Evolutionary conservation across 2,329 filamentous ascomycete species (phyloP).

Genomic region (Neonectria punicea): DNA sequence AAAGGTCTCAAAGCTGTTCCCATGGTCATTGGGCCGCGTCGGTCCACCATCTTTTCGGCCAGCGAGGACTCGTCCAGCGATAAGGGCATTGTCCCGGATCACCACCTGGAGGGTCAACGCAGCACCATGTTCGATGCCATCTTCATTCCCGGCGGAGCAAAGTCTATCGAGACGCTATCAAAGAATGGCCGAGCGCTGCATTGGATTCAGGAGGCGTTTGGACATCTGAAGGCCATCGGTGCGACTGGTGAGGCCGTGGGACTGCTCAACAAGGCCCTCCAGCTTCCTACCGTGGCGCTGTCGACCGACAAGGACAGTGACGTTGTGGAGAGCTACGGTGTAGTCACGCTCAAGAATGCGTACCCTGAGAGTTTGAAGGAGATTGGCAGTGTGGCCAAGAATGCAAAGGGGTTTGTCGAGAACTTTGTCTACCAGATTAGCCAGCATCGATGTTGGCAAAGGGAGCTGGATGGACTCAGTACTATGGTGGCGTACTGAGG

Average conservation of each 20-base stretch:
- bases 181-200: constrained; percentile 79
- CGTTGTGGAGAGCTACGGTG: constrained; percentile 76
- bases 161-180: constrained; percentile 69
- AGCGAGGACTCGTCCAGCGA: constrained; percentile 63
- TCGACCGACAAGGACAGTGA: constrained; percentile 53
- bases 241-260: constrained; percentile 78
- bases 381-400: constrained; percentile 71
- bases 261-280: constrained; percentile 64
- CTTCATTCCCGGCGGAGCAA: constrained; percentile 78
- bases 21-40: constrained; percentile 76
- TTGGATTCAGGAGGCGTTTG: constrained; percentile 84
- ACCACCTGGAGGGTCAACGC: constrained; percentile 83
- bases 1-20: constrained; percentile 72
- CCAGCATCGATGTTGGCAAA: constrained; percentile 77
- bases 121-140: constrained; percentile 85
- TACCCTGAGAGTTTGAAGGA: constrained; percentile 69
- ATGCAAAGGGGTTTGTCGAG: constrained; percentile 74
- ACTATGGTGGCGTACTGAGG: constrained; percentile 74
- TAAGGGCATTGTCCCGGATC: constrained; percentile 73
- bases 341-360: constrained; percentile 72
- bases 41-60: constrained; percentile 72
- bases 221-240: constrained; percentile 82
- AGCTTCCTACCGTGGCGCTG: constrained; percentile 53
- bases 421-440: constrained; percentile 76
- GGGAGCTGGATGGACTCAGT: constrained; percentile 77